A percentile compares a stretch with the other conserved stretches of the same genome.
Conservation (phyloP, 352 stramenopile genomes). For the Halophytophthora polymorphica region DNA sequence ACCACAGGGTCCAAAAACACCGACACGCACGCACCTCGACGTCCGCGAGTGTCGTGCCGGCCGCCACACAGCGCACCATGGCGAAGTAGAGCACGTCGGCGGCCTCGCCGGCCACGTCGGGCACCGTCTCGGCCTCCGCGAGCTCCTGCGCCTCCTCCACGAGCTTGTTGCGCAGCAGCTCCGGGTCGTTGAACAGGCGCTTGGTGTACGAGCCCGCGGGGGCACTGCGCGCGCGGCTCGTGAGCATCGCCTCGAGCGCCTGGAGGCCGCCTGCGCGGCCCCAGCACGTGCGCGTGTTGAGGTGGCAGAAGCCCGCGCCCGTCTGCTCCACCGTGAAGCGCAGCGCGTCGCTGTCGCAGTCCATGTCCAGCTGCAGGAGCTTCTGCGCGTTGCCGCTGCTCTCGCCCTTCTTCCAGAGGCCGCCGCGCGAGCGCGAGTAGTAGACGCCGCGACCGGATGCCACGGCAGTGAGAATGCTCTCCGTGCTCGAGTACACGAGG, state of each 20-base stretch:
- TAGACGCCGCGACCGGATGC: conserved; percentile 91
- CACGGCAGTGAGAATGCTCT: conserved; percentile 90
- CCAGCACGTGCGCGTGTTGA: conserved; percentile 94
- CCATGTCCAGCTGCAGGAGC: conserved; percentile 90
- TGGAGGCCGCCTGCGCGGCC: conserved; percentile 81
- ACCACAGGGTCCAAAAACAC: conserved; percentile 2
- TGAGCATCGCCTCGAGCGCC: conserved; percentile 88
- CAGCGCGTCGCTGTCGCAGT: conserved; percentile 96
- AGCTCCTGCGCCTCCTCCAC: conserved; percentile 96
- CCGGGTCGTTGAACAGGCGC: conserved; percentile 91
- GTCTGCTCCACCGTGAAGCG: conserved; percentile 93
- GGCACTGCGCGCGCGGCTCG: conserved; percentile 81
- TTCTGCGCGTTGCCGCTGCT: conserved; percentile 93
- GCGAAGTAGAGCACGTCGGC: conserved; percentile 97
- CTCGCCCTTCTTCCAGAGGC: conserved; percentile 95
- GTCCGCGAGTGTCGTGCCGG: conserved; percentile 91
- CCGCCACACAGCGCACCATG: conserved; percentile 91
- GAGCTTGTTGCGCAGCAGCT: conserved; percentile 94
- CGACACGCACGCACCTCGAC: conserved; percentile 54
- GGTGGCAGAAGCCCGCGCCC: conserved; percentile 71
- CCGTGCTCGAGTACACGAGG: conserved; percentile 93
- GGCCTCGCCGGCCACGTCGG: conserved; percentile 92
- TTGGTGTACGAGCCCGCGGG: conserved; percentile 96
- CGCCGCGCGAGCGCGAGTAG: conserved; percentile 90
- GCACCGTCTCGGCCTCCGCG: conserved; percentile 76